Base-by-base conservation (phyloP, 1,284 basidiomycete genomes). In the Sporisorium reilianum region DNA sequence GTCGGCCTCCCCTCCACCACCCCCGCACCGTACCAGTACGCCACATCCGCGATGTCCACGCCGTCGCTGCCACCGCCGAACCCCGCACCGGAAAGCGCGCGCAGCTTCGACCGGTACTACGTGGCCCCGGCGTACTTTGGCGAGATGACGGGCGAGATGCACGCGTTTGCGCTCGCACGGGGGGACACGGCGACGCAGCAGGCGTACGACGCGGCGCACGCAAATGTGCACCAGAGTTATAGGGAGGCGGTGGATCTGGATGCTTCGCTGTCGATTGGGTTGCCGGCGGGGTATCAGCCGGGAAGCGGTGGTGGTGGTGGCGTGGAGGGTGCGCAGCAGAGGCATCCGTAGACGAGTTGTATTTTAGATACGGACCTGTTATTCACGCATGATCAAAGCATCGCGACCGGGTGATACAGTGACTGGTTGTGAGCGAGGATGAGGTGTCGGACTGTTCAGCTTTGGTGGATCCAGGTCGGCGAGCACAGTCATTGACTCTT, bases 241-340 rank as follows among this genome's bases (percentile, higher is more conserved):
- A n/a, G n/a, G n/a, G n/a, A n/a, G n/a, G n/a, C n/a, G 36, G 4
- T 38, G 1, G 57, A 32, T n/a, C 22, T 67, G 20, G 64, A 67
- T 25, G 64, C 64, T 6, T 67, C 58, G 38, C 45, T 67, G 32
- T 28, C 54, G 10, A 58, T 67, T 5, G 59, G 55, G 0, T 23
- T 67, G 26, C 32, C 32, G 6, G 20, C 52, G 41, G 54, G 56
- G 22, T 58, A 54, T 28, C 52, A 11, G 36, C 9, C 25, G 14
- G 54, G 41, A 11, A 11, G 18, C 6, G 46, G n/a, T n/a, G 46
- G 18, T 30, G 28, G 26, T 7, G 26, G 25, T 10, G 45, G 16
- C 25, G 9, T 2, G 3, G 18, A n/a, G n/a, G n/a, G n/a, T n/a
- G 18, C 16, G 16, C 28, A 30, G 16, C 26, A 48, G n/a, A 18